A percentile compares a stretch with the other conserved stretches of the same genome.
Conservation (phyloP, 192 early-diverging fungal genomes). For the Backusella tarrabulga region DNA sequence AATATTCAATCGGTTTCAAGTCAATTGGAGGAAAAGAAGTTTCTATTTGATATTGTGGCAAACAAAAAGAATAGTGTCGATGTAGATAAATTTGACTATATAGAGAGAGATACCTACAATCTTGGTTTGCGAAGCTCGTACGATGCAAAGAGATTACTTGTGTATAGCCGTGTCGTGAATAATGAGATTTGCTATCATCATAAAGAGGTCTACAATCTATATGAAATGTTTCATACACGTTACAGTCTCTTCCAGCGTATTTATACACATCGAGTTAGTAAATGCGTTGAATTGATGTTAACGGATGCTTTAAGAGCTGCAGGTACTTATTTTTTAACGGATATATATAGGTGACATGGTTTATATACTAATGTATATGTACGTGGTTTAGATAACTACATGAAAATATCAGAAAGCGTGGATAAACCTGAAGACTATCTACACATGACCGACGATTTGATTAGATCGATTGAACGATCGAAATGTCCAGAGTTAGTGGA, state of each 20-base stretch:
- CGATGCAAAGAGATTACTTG: constrained; percentile 66
- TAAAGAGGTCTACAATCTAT: constrained; percentile 88
- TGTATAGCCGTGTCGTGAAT: constrained; percentile 80
- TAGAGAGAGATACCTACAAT: constrained; percentile 81
- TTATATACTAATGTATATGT: neutral
- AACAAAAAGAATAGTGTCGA: constrained; percentile 94
- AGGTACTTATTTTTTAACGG: neutral
- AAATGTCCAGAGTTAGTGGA: constrained; percentile 57
- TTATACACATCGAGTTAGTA: constrained; percentile 85
- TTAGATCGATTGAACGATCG: constrained; percentile 71
- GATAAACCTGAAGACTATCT: constrained; percentile 65
- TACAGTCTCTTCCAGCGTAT: constrained; percentile 80
- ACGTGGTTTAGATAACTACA: constrained; percentile 44
- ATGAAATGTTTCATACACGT: constrained; percentile 82
- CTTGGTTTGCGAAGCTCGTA: constrained; percentile 58
- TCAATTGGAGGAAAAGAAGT: constrained; percentile 51
- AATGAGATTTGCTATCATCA: constrained; percentile 88
- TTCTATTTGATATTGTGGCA: constrained; percentile 95
- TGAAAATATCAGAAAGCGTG: constrained; percentile 65
- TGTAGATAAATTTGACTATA: constrained; percentile 91
- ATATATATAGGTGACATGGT: neutral
- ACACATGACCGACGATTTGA: constrained; percentile 79
- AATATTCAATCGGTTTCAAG: constrained; percentile 5
- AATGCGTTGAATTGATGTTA: constrained; percentile 88
- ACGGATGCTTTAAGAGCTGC: constrained; percentile 85